These are phyloP conservation scores for Myriosclerotinia duriaeana DNA, from an alignment of 2,329 filamentous ascomycete species.

Conservation along the genomic window DNA sequence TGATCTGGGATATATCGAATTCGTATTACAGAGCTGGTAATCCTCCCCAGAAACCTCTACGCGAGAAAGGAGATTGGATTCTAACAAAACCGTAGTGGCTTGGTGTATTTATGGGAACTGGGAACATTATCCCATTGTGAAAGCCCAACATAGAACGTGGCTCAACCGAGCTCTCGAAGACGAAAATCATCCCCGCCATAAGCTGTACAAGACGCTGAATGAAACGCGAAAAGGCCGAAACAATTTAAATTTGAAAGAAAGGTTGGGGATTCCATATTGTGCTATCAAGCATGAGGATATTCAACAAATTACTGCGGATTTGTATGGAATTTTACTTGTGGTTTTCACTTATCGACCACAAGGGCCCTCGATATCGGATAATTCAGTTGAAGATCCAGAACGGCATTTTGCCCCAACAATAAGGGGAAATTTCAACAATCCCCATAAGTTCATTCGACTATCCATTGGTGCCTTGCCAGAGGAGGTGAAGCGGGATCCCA, in stretches of 20 bases:
- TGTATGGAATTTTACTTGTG: conserved; percentile 5
- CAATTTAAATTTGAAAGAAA: neutral
- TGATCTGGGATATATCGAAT: neutral
- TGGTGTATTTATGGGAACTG: conserved; percentile 15
- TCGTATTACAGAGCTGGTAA: conserved; percentile 1
- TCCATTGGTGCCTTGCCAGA: neutral
- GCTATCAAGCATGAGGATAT: conserved; percentile 12
- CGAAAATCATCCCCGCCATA: neutral
- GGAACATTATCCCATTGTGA: neutral
- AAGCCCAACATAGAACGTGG: conserved; percentile 2
- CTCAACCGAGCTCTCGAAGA: neutral
- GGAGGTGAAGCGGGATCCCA: too few relatives aligned
- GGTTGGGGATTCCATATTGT: conserved; percentile 14
- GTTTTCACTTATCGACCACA: neutral
- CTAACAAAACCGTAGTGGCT: conserved; percentile 1
- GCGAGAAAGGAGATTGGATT: too few relatives aligned
- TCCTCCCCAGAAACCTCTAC: neutral
- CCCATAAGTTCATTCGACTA: conserved; percentile 12
- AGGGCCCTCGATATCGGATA: rapidly evolving
- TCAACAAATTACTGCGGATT: conserved; percentile 14
- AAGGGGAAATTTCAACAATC: neutral
- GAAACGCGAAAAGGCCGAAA: neutral
- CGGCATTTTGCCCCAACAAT: neutral
- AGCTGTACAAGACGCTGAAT: neutral
- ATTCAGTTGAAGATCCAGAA: neutral